These are phyloP conservation scores for Skeletonema grethae DNA, from an alignment of 108 stramenopile genomes.

Conservation along the genomic window DNA sequence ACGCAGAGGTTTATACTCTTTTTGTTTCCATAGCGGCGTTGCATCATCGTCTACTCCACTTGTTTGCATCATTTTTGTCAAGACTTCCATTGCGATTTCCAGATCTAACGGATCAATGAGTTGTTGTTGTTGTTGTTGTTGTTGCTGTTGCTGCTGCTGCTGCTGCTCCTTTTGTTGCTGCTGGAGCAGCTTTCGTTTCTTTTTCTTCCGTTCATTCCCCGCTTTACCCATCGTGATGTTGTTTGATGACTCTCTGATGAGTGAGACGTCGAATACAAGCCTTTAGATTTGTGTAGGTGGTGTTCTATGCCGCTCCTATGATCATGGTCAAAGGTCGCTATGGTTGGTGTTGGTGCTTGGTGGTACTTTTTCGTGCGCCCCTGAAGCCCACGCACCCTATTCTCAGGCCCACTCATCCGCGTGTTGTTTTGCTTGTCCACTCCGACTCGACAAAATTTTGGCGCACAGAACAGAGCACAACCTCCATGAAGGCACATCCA, in stretches of 20 bases:
- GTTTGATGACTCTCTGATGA: too few relatives aligned
- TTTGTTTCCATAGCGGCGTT: conserved; percentile 9
- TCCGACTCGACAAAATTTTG: neutral
- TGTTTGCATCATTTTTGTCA: conserved; percentile 19
- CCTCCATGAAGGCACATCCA: neutral
- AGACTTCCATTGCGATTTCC: conserved; percentile 15
- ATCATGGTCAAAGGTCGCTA: too few relatives aligned
- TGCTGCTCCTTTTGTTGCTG: conserved; percentile 4
- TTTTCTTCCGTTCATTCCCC: conserved; percentile 11
- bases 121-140: neutral
- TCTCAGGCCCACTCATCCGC: too few relatives aligned
- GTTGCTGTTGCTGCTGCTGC: neutral
- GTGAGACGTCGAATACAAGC: too few relatives aligned
- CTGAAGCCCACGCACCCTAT: too few relatives aligned
- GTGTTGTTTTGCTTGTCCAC: too few relatives aligned
- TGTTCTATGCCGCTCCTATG: too few relatives aligned
- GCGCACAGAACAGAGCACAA: neutral
- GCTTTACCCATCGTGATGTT: conserved; percentile 7
- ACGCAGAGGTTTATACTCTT: conserved; percentile 10
- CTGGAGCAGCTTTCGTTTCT: conserved; percentile 10
- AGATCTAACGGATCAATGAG: conserved; percentile 9
- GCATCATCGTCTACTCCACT: conserved; percentile 12
- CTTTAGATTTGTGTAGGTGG: too few relatives aligned
- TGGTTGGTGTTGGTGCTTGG: too few relatives aligned
- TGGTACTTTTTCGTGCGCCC: too few relatives aligned